These are phyloP conservation scores for Diaporthe australafricana DNA, from an alignment of 2,329 filamentous ascomycete genomes.

Conservation along the genomic window DNA sequence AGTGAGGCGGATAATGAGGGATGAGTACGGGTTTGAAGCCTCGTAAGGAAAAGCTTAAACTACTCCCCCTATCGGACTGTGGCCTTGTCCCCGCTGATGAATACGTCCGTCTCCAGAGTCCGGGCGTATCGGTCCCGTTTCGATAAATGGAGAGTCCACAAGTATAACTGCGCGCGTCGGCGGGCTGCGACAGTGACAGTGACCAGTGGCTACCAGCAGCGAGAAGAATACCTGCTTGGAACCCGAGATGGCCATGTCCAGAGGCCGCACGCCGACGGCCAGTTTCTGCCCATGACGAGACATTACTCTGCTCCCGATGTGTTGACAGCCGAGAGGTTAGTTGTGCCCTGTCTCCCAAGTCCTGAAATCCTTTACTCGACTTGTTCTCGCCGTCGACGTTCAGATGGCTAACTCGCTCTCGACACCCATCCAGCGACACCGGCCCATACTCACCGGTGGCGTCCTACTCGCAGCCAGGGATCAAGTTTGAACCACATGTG, in stretches of 20 bases:
- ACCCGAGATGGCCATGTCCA: neutral
- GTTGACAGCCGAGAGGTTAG: slow-evolving; percentile 11
- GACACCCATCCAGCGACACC: neutral
- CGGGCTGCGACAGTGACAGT: slow-evolving; percentile 16
- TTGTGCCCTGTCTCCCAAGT: neutral
- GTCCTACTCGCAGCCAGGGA: neutral
- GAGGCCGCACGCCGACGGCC: neutral
- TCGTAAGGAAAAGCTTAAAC: slow-evolving; percentile 47
- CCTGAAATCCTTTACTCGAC: no score
- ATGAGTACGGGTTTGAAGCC: slow-evolving; percentile 54
- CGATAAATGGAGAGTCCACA: slow-evolving; percentile 57
- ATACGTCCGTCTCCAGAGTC: slow-evolving; percentile 43
- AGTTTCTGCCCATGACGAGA: neutral
- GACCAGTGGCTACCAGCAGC: neutral
- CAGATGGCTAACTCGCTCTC: neutral
- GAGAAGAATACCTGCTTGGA: neutral
- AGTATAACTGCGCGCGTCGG: slow-evolving; percentile 52
- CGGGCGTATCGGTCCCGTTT: slow-evolving; percentile 63
- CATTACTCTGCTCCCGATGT: slow-evolving; percentile 28
- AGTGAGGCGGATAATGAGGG: slow-evolving; percentile 54
- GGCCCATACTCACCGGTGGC: neutral
- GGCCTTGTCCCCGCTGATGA: slow-evolving; percentile 14
- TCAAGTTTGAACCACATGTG: slow-evolving; percentile 15
- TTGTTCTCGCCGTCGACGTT: neutral
- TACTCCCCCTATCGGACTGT: neutral